Percentiles rank a stretch among this genome's conserved stretches.
Evolutionary conservation across 306 rosid species (phyloP).

Genomic region (Fragaria vesca): DNA sequence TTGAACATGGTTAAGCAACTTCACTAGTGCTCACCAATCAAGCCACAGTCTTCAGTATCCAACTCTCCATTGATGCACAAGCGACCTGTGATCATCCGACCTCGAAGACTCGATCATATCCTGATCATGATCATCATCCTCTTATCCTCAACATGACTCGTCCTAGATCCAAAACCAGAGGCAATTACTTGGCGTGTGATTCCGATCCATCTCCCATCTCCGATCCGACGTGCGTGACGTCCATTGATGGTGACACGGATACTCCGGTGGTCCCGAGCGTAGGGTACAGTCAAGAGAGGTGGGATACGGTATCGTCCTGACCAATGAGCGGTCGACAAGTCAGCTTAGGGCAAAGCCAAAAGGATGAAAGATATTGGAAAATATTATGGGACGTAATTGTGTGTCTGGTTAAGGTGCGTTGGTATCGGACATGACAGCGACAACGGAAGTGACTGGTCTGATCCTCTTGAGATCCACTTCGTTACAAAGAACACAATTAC

Average conservation of each 20-base stretch:
- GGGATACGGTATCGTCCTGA: slow-evolving; percentile 19
- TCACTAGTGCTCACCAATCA: not conserved
- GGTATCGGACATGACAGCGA: slow-evolving; percentile 42
- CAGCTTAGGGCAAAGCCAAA: not conserved
- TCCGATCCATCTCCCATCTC: slow-evolving; percentile 28
- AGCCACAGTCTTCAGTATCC: not conserved
- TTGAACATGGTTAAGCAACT: not conserved
- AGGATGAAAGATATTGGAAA: slow-evolving; percentile 29
- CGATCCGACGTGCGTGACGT: slow-evolving; percentile 46
- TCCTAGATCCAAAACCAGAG: slow-evolving; percentile 19
- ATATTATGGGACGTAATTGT: slow-evolving; percentile 31
- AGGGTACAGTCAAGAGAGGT: slow-evolving; percentile 9
- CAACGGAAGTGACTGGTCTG: slow-evolving; percentile 34
- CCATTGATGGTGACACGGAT: slow-evolving; percentile 46
- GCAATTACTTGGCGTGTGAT: slow-evolving; percentile 42
- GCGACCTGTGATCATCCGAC: not conserved
- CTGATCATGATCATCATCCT: not conserved
- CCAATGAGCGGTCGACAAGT: slow-evolving; percentile 28
- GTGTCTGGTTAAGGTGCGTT: slow-evolving; percentile 57
- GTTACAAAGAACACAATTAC: not conserved
- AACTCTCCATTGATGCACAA: not conserved
- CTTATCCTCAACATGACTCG: slow-evolving; percentile 22
- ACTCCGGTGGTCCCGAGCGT: slow-evolving; percentile 47
- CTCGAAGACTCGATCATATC: slow-evolving; percentile 12
- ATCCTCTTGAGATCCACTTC: slow-evolving; percentile 21